Evolutionary conservation across 1,284 basidiomycete species (phyloP).

Genomic region (Trichosporon ovoides): DNA sequence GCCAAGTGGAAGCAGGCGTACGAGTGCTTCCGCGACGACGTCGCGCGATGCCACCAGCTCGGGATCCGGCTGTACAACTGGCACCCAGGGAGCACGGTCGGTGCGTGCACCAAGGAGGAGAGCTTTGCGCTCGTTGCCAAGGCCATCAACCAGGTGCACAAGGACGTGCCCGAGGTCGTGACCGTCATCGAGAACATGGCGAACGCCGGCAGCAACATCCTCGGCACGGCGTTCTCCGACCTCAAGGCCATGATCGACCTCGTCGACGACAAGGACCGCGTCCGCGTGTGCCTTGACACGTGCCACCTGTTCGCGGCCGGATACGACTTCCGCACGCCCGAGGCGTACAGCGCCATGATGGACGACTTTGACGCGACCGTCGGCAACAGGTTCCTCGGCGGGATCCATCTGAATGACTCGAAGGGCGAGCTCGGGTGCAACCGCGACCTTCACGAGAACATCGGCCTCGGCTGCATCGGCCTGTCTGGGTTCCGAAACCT

Average conservation of each 20-base stretch:
- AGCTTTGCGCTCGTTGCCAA: constrained; percentile 65
- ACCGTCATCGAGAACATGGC: constrained; percentile 83
- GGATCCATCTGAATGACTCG: constrained; percentile 81
- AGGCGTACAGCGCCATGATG: constrained; percentile 49
- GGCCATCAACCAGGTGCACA: constrained; percentile 70
- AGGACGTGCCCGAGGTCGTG: constrained; percentile 60
- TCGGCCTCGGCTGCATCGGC: constrained; percentile 70
- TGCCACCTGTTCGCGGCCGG: constrained; percentile 81
- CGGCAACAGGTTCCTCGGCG: constrained; percentile 66
- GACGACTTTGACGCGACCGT: constrained; percentile 61
- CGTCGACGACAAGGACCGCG: constrained; percentile 68
- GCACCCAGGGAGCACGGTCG: constrained; percentile 78
- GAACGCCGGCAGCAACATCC: constrained; percentile 66
- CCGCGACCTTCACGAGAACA: constrained; percentile 76
- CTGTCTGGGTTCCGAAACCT: constrained; percentile 62
- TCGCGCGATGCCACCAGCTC: constrained; percentile 71
- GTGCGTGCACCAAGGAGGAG: constrained; percentile 58
- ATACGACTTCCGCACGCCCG: constrained; percentile 66
- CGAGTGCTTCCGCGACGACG: constrained; percentile 74
- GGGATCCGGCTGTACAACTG: constrained; percentile 75
- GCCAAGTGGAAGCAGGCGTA: constrained; percentile 71
- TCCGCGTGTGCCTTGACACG: constrained; percentile 81
- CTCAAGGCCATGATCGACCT: constrained; percentile 63
- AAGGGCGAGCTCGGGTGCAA: constrained; percentile 61
- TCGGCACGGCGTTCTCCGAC: constrained; percentile 67